These are phyloP conservation scores for Coprinellus micaceus DNA, from an alignment of 768 basidiomycete genomes.

Conservation along the genomic window DNA sequence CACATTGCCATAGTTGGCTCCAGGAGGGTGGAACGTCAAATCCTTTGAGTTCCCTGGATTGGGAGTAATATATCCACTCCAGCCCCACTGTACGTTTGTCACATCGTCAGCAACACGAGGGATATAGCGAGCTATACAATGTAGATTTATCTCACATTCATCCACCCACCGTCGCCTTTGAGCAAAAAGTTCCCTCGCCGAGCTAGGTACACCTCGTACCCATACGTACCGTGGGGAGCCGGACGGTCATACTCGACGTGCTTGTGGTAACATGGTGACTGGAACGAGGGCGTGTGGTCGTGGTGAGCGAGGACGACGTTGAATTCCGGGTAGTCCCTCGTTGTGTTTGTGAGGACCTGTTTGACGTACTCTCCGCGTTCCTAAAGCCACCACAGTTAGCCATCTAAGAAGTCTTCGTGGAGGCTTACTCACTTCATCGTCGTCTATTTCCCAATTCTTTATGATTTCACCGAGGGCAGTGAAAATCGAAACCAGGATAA, in stretches of 20 bases:
- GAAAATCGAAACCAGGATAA: no score
- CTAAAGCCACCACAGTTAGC: not conserved
- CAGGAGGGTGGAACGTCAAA: not conserved
- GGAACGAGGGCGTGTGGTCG: not conserved
- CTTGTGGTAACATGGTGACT: not conserved
- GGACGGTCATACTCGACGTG: slow-evolving; percentile 8
- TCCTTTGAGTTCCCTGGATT: not conserved
- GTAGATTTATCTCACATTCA: not conserved
- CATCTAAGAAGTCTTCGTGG: no score
- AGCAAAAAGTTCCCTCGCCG: not conserved
- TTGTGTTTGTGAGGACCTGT: not conserved
- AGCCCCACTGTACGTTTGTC: not conserved
- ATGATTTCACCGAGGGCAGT: no score
- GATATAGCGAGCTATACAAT: not conserved
- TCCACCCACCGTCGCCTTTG: slow-evolving; percentile 1
- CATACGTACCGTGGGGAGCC: slow-evolving; percentile 1
- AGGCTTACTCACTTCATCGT: no score
- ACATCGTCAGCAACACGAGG: not conserved
- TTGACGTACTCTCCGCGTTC: slow-evolving; percentile 4
- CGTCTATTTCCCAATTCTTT: no score
- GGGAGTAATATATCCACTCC: not conserved
- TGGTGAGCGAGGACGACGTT: not conserved
- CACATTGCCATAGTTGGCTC: not conserved
- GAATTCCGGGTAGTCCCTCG: not conserved
- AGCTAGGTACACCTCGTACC: slow-evolving; percentile 2